Base-by-base conservation (phyloP, 2,329 filamentous ascomycete species). In the Fusarium sp. region DNA sequence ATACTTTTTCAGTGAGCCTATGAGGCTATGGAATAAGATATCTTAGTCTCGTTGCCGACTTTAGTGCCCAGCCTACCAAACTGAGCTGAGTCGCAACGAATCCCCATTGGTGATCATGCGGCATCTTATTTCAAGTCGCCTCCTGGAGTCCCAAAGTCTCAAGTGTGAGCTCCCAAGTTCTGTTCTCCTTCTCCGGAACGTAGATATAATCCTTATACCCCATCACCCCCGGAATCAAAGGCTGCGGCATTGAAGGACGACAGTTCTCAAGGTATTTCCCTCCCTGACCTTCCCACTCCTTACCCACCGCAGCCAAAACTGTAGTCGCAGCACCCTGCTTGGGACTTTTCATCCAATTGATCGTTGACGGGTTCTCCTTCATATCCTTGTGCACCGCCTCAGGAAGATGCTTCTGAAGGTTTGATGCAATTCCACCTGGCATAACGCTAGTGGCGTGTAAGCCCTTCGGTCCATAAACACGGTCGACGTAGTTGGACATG, bases 401-500 rank as follows among this genome's bases (percentile, higher is more conserved):
- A 14, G 45, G 23, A 2, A 67, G 18, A 17, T 55, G 44, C 33
- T 30, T 55, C 33, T 18, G 30, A 5, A 71, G 52, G 10, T 40
- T 45, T 4, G 64, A 65, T 10, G 33, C 7, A 6, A 65, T 53
- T 1, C 40, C 41, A 10, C 70, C 73, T 2, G 72, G 72, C 20
- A 71, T 69, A 5, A 75, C 17, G 30, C 67, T 73, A 3, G 64
- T 69, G 0, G 72, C 65, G 27, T 75, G 72, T 13, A 74, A 30
- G 1, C 66, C 63, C 2, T 37, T 41, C 1, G 37, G 12, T 1
- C 70, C 65, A 5, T 65, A 69, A 2, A 60, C 58, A 7, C 73
- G 65, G 23, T 75, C 72, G 0, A 75, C 54, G 26, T 74, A 64
- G 33, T 67, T 75, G 2, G 72, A 67, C 73, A 75, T 75, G 62